Evolutionary conservation across 116 monocot species (phyloP).

Genomic region (Posidonia oceanica): DNA sequence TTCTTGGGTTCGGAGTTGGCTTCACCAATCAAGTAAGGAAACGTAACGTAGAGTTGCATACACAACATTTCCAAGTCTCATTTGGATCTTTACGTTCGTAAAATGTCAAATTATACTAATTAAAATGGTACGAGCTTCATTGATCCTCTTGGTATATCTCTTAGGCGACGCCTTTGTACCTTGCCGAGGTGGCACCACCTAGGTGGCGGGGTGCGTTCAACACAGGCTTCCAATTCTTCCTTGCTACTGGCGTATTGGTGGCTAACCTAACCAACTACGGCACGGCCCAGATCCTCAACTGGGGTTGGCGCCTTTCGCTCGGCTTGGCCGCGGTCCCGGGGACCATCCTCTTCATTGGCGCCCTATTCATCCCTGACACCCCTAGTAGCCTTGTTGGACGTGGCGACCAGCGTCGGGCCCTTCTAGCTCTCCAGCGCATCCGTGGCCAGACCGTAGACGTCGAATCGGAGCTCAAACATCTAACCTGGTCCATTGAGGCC

Average conservation of each 20-base stretch:
- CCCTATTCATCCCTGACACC: slow-evolving; percentile 40
- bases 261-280: slow-evolving; percentile 24
- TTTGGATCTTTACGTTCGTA: no score
- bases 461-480: slow-evolving; percentile 25
- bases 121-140: no score
- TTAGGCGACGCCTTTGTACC: slow-evolving; percentile 50
- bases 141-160: neutral
- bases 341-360: slow-evolving; percentile 18
- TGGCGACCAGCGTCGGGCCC: slow-evolving; percentile 16
- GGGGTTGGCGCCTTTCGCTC: slow-evolving; percentile 30
- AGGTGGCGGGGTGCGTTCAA: slow-evolving; percentile 28
- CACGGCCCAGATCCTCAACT: neutral
- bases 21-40: slow-evolving; percentile 10
- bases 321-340: slow-evolving; percentile 25
- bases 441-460: slow-evolving; percentile 26
- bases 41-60: no score
- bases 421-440: slow-evolving; percentile 12
- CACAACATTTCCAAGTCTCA: no score
- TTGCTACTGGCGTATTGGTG: slow-evolving; percentile 17
- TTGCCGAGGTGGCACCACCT: slow-evolving; percentile 30
- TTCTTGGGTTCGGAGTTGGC: slow-evolving; percentile 17
- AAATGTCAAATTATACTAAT: no score
- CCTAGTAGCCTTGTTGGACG: slow-evolving; percentile 38
- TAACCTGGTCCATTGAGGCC: slow-evolving; percentile 8
- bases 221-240: slow-evolving; percentile 23